Conservation (phyloP, 345 rosid species). For the Gossypium thurberi region DNA sequence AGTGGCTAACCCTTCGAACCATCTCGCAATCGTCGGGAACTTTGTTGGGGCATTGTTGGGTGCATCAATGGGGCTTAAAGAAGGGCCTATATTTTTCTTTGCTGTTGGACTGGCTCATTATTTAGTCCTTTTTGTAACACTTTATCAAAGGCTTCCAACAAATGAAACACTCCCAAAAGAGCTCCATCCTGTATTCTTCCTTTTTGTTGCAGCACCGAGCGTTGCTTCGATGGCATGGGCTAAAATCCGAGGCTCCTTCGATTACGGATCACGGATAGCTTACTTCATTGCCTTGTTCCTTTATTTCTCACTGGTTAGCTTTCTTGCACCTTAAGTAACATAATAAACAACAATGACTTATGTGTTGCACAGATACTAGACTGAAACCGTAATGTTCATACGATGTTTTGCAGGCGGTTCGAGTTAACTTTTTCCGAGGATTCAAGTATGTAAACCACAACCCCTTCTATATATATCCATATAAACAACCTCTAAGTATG, state of each 20-base stretch:
- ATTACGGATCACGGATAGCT: constrained; percentile 65
- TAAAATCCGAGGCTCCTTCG: constrained; percentile 59
- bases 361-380: background rate
- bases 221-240: constrained; percentile 93
- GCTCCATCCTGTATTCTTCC: constrained; percentile 92
- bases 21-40: constrained; percentile 76
- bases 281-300: constrained; percentile 89
- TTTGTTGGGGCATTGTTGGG: constrained; percentile 88
- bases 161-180: constrained; percentile 83
- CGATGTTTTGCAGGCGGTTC: constrained; percentile 47
- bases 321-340: background rate
- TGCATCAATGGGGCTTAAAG: constrained; percentile 82
- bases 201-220: constrained; percentile 86
- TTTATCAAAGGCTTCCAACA: constrained; percentile 89
- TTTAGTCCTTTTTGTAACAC: constrained; percentile 76
- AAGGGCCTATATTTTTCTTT: constrained; percentile 89
- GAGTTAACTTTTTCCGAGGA: constrained; percentile 72
- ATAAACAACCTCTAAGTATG: background rate
- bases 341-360: background rate
- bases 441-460: constrained; percentile 41
- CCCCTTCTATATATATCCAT: background rate
- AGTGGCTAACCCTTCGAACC: constrained; percentile 91
- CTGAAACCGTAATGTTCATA: background rate
- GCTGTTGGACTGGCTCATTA: constrained; percentile 84
- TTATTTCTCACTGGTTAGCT: constrained; percentile 64